phyloP scores from a whole-genome alignment of 2,329 filamentous ascomycete genomes.

The Cladobotryum mycophilum region DNA sequence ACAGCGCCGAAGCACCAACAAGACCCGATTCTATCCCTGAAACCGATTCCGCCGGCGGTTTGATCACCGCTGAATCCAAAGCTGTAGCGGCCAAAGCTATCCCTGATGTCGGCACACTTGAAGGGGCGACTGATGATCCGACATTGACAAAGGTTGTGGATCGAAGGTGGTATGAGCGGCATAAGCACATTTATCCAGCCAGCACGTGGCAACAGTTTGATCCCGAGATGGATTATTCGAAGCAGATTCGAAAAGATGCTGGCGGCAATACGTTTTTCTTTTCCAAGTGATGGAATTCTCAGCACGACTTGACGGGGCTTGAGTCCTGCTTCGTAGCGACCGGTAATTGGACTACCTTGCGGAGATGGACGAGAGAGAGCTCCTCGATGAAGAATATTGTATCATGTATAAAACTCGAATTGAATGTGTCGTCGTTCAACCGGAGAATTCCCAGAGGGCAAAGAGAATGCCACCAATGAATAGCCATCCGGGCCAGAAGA shows the following conservation, averaged over 20 bases:
- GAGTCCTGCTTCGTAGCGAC: background rate
- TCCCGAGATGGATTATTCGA: conserved; percentile 76
- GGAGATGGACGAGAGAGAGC: too few relatives aligned
- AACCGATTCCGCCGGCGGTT: conserved; percentile 16
- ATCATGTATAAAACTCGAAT: too few relatives aligned
- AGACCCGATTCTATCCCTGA: conserved; percentile 17
- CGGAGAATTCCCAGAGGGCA: conserved; percentile 27
- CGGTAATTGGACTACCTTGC: too few relatives aligned
- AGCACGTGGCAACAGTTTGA: conserved; percentile 96
- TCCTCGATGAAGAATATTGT: too few relatives aligned
- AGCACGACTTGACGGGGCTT: background rate
- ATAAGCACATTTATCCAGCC: conserved; percentile 97
- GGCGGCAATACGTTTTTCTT: conserved; percentile 95
- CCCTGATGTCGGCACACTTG: conserved; percentile 51
- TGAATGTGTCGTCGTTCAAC: conserved; percentile 20
- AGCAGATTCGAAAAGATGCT: conserved; percentile 70
- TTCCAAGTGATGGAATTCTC: conserved; percentile 31
- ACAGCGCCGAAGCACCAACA: conserved; percentile 46
- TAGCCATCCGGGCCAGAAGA: conserved; percentile 55
- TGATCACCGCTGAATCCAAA: conserved; percentile 28
- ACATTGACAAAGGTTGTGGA: conserved; percentile 89
- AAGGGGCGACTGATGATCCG: conserved; percentile 74
- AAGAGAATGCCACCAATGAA: conserved; percentile 35
- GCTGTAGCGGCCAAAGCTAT: conserved; percentile 32
- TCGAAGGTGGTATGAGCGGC: conserved; percentile 90